phyloP scores from a whole-genome alignment of 192 early-diverging fungal genomes.

The Lobosporangium transversale region DNA sequence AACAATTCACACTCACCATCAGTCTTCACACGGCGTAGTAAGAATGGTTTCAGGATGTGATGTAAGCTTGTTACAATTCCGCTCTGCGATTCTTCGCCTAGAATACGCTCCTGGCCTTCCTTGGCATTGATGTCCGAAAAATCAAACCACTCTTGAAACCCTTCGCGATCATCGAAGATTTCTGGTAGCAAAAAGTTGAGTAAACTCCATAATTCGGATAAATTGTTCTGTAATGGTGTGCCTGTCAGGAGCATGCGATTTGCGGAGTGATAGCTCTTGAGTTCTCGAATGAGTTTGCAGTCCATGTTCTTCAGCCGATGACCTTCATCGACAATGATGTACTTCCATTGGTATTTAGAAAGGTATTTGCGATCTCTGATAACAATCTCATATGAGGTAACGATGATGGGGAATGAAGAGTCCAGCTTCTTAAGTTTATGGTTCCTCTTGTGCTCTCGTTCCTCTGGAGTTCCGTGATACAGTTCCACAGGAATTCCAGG shows the following conservation, averaged over 20 bases:
- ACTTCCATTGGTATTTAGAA: constrained; percentile 83
- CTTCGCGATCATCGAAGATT: constrained; percentile 90
- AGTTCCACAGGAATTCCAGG: constrained; percentile 81
- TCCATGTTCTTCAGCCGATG: constrained; percentile 98
- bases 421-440: constrained; percentile 71
- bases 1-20: constrained; percentile 67
- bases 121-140: constrained; percentile 77
- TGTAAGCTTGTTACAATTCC: constrained; percentile 85
- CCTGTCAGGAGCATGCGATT: constrained; percentile 92
- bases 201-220: constrained; percentile 94
- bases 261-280: constrained; percentile 85
- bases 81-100: constrained; percentile 72
- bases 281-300: constrained; percentile 86
- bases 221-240: constrained; percentile 93
- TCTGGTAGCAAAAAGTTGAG: constrained; percentile 96
- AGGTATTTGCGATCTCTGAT: constrained; percentile 85
- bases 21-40: constrained; percentile 89
- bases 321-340: constrained; percentile 95
- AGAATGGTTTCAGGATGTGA: constrained; percentile 89
- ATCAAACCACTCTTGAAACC: constrained; percentile 90
- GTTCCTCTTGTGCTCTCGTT: constrained; percentile 75
- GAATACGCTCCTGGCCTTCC: constrained; percentile 69
- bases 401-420: constrained; percentile 80
- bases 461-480: constrained; percentile 85
- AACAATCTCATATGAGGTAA: constrained; percentile 91